These are phyloP conservation scores for Didymella arachidicola DNA, from an alignment of 2,329 filamentous ascomycete genomes.

Conservation along the genomic window DNA sequence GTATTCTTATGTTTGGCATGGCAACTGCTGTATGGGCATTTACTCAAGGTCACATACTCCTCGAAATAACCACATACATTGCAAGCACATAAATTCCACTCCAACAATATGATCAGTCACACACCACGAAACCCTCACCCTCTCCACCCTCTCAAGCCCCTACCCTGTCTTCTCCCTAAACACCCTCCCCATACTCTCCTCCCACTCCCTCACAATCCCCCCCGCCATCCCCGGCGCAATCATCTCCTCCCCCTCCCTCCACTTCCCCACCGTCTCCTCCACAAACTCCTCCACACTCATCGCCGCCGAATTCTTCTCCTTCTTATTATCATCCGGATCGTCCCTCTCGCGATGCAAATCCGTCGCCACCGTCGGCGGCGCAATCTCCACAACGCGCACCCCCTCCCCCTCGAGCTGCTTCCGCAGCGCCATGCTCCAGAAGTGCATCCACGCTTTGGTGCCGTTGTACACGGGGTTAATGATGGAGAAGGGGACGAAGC, in stretches of 20 bases:
- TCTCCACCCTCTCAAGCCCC: not conserved
- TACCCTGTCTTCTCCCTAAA: conserved; percentile 35
- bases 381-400: conserved; percentile 63
- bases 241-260: conserved; percentile 59
- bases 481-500: conserved; percentile 61
- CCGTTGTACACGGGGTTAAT: conserved; percentile 68
- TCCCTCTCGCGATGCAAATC: conserved; percentile 64
- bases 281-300: conserved; percentile 65
- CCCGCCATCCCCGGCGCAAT: conserved; percentile 58
- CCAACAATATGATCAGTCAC: too few species aligned
- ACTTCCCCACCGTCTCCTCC: conserved; percentile 55
- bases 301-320: conserved; percentile 60
- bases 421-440: conserved; percentile 63
- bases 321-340: conserved; percentile 67
- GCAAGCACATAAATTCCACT: not conserved
- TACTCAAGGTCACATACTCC: not conserved
- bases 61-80: not conserved
- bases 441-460: conserved; percentile 67
- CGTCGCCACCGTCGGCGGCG: conserved; percentile 63
- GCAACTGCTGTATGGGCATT: not conserved
- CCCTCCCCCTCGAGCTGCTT: conserved; percentile 57
- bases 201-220: conserved; percentile 56
- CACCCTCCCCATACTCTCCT: conserved; percentile 47
- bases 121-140: not conserved
- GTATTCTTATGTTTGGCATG: not conserved